A percentile compares a stretch with the other conserved stretches of the same genome.
phyloP scores from a whole-genome alignment of 2,329 filamentous ascomycete species.

The Pyrenophora seminiperda region DNA sequence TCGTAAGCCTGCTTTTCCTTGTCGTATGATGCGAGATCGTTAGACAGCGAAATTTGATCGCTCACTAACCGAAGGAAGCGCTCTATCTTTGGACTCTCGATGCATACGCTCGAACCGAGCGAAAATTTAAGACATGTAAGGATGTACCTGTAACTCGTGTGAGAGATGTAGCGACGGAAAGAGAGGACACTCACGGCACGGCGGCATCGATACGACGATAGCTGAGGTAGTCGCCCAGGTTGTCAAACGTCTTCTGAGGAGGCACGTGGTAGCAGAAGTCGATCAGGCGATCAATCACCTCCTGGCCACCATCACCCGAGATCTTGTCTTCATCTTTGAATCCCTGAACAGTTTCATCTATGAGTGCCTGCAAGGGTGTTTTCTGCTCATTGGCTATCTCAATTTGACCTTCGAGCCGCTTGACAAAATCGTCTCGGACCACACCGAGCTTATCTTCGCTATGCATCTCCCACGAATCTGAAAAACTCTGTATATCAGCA shows the following conservation, averaged over 20 bases:
- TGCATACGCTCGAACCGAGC: not conserved
- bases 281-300: slow-evolving; percentile 1
- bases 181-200: not conserved
- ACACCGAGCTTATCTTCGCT: not conserved
- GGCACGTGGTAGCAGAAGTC: slow-evolving; percentile 1
- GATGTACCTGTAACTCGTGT: not conserved
- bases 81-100: not conserved
- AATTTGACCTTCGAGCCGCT: not conserved
- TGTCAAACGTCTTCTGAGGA: not conserved
- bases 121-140: slow-evolving; percentile 1
- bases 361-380: not conserved
- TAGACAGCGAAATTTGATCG: not conserved
- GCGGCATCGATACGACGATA: not conserved
- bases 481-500: not conserved
- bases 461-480: slow-evolving; percentile 4
- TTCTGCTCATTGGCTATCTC: not conserved
- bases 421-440: not conserved
- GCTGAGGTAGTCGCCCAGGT: not conserved
- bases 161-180: not conserved
- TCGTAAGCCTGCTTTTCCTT: slow-evolving; percentile 2
- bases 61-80: not conserved
- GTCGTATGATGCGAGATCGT: slow-evolving; percentile 1
- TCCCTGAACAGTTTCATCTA: not conserved
- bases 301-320: not conserved
- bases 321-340: not conserved